Base-by-base conservation (phyloP, 1,284 basidiomycete species). In the Austropuccinia psidii region DNA sequence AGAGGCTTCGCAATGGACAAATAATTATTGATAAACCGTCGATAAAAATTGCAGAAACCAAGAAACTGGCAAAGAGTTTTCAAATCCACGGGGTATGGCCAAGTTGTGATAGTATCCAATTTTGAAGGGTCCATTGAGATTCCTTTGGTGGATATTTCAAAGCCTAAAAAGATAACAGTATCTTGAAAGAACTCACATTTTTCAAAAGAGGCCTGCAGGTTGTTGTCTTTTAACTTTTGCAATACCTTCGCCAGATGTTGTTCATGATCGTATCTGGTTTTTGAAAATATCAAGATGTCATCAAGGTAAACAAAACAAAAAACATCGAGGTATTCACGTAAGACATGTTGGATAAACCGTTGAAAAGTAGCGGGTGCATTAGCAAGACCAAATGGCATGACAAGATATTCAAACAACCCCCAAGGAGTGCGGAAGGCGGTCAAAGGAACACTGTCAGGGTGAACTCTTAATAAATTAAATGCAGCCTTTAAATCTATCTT, bases 381-480 rank as follows among this genome's bases (percentile, higher is more conserved):
- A 50, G 79, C 80, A 4, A 83, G 77, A 0, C 83, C 80, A 61
- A 83, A 83, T 0, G 80, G 82, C 80, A 84, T 81, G 21, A 84
- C 81, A 1, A 77, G 66, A 69, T 76, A 82, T 75, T 84, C 80
- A 75, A 80, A 84, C 4, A 79, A 77, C 0, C 84, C 82, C 19
- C 80, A 80, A n/a, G 77, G 79, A 0, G 79, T 81, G 1, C 75
- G n/a, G 76, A 83, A 83, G 0, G 81, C 80, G 81, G 82, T 61
- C 27, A 49, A 49, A 43, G 43, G 50, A 21, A 49, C 27, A 19
- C 50, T 17, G 76, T 54, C 24, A 9, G 49, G 41, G 29, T 0
- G 78, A 1, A 82, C 77, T 0, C 77, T 72, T 3, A 82, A 33
- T 0, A 78, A 78, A 74, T 81, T 77, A 70, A 80, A 82, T 1